These are phyloP conservation scores for Gloeopeniophorella convolvens DNA, from an alignment of 768 basidiomycete species.

Conservation along the genomic window DNA sequence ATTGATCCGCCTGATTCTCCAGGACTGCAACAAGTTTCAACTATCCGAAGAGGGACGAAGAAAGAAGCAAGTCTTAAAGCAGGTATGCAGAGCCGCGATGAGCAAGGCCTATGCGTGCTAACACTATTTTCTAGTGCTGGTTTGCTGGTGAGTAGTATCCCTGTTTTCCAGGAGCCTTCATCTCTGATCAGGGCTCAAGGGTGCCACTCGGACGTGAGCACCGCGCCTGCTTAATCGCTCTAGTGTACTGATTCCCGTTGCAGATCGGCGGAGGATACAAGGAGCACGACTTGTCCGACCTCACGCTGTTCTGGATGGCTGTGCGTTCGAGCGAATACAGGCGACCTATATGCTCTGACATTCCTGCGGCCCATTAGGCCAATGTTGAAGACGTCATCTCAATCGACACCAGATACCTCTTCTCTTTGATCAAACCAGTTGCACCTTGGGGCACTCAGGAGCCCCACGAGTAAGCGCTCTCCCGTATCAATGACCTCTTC, in stretches of 20 bases:
- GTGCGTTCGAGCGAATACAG: conserved; percentile 31
- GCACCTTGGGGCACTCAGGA: conserved; percentile 54
- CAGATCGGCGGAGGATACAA: conserved; percentile 68
- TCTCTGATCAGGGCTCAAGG: conserved; percentile 8
- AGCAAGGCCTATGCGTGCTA: neutral
- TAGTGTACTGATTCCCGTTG: neutral
- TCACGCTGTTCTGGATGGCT: conserved; percentile 60
- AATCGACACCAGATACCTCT: conserved; percentile 49
- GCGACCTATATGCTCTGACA: conserved; percentile 1
- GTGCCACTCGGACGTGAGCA: conserved; percentile 30
- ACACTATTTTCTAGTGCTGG: conserved; percentile 48
- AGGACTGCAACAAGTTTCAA: conserved; percentile 60
- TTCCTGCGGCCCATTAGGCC: conserved; percentile 33
- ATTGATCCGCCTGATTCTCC: conserved; percentile 1
- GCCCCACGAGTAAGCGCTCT: conserved; percentile 52
- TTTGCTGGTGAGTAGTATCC: conserved; percentile 47
- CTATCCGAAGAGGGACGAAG: conserved; percentile 45
- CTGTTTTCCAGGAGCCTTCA: neutral
- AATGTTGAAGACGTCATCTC: conserved; percentile 50
- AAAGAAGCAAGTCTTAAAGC: conserved; percentile 55
- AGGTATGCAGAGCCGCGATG: conserved; percentile 34
- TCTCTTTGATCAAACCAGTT: conserved; percentile 42
- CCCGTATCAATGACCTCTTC: neutral
- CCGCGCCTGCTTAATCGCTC: conserved; percentile 21
- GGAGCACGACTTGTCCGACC: conserved; percentile 60